phyloP scores from a whole-genome alignment of 805 yeast species.

The Wilhelminamyces savonicus region DNA sequence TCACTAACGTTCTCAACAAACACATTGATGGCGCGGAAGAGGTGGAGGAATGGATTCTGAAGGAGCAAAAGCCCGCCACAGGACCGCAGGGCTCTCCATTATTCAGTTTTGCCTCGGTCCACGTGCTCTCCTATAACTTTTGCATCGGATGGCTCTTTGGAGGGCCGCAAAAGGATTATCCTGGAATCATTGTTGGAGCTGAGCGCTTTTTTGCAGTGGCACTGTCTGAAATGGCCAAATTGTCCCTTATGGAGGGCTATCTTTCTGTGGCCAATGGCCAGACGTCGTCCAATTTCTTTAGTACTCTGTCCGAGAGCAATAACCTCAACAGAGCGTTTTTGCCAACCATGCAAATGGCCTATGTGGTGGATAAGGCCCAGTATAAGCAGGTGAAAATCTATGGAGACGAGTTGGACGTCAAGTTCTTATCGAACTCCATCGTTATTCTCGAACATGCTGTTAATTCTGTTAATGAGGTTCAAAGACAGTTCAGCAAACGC shows the following conservation, averaged over 20 bases:
- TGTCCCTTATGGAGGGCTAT: conserved; percentile 64
- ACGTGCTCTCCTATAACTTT: conserved; percentile 54
- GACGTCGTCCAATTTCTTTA: conserved; percentile 43
- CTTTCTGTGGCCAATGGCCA: conserved; percentile 65
- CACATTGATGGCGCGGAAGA: no score
- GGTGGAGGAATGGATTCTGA: background rate
- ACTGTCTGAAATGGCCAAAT: conserved; percentile 56
- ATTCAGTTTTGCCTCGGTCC: conserved; percentile 44
- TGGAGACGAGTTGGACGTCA: conserved; percentile 69
- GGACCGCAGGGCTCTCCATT: background rate
- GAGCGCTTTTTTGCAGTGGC: conserved; percentile 64
- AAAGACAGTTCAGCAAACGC: conserved; percentile 22
- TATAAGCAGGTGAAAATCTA: conserved; percentile 36
- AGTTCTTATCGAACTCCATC: conserved; percentile 51
- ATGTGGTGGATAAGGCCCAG: no score
- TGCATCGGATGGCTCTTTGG: conserved; percentile 78
- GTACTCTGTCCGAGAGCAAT: conserved; percentile 38
- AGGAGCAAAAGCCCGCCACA: background rate
- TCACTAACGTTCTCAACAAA: no score
- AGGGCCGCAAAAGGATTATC: conserved; percentile 35
- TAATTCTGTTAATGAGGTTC: conserved; percentile 41
- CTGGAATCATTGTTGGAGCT: conserved; percentile 78
- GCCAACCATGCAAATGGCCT: conserved; percentile 60
- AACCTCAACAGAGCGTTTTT: conserved; percentile 58
- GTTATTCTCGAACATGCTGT: conserved; percentile 47